Evolutionary conservation across 139 green algal species (phyloP), one percentile per base, ranked within the genome.

Genomic region (Zygnema circumcarinatum): DNA sequence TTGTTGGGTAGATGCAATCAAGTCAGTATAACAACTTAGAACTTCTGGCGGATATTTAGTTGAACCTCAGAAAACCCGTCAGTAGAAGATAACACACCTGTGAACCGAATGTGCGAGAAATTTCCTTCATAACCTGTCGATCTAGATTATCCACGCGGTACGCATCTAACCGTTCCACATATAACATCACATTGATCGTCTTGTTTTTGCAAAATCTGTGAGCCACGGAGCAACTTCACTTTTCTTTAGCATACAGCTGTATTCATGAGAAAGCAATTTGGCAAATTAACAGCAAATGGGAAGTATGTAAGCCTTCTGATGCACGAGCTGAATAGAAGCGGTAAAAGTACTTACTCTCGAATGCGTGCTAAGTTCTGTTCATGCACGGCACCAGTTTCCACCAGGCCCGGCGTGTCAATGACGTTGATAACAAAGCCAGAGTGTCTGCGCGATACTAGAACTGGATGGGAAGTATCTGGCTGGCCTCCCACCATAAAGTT

Each of bases 351-450:
- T 78, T 38, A 88, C 35, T 82, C 42, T 29, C 36, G 75, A 31
- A 93, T 85, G 7, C 53, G 79, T n/a, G 75, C 41, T 0, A 93
- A 32, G 1, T 73, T 74, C 29, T 62, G 41, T 39, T 92, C 89
- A 38, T 81, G 90, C 21, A 96, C 79, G 0, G 73, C 42, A 83
- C 95, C 94, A 40, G 72, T 74, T 31, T 96, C 92, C 73, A 96
- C 86, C 40, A 96, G 78, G 0, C 93, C 94, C 38, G 94, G 94
- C 2, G 94, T 95, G 92, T 97, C 94, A 47, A 97, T 94, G 69
- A 95, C 2, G 74, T 83, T 92, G 38, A 97, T 40, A 32, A 87
- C 91, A 81, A 97, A 96, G 21, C 90, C 94, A 2, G 22, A 74
- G 22, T 87, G 89, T 81, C 91, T 36, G 35, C 93, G 91, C 20